Conservation (phyloP, 2,329 filamentous ascomycete species). For the Catunica adiposa region DNA sequence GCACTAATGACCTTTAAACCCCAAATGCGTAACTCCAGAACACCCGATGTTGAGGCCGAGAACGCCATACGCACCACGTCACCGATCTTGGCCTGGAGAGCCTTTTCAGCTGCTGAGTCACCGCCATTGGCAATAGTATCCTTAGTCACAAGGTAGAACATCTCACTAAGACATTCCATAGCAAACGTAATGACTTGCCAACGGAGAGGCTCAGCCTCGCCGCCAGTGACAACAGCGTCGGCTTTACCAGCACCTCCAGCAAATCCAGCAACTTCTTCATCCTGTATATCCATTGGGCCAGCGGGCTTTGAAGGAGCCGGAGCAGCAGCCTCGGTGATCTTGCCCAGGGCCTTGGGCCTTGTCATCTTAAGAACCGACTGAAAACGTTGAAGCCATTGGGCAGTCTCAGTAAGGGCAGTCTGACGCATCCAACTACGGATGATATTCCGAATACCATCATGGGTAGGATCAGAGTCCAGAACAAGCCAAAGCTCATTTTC, state of each 20-base stretch:
- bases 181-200: constrained; percentile 96
- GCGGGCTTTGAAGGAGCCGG: constrained; percentile 24
- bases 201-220: constrained; percentile 65
- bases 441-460: constrained; percentile 70
- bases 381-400: constrained; percentile 74
- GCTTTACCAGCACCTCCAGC: constrained; percentile 39
- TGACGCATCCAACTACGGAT: constrained; percentile 88
- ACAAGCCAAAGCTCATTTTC: constrained; percentile 88
- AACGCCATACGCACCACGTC: constrained; percentile 96
- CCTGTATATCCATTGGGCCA: constrained; percentile 55
- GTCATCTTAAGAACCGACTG: constrained; percentile 84
- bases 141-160: constrained; percentile 63
- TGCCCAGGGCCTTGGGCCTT: constrained; percentile 18
- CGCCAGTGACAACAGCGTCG: constrained; percentile 24
- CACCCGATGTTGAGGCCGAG: constrained; percentile 85
- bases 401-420: constrained; percentile 64
- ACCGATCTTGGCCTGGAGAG: constrained; percentile 66
- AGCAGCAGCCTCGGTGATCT: constrained; percentile 17
- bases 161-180: constrained; percentile 71
- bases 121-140: constrained; percentile 56
- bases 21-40: constrained; percentile 76
- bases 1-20: constrained; percentile 89
- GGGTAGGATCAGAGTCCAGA: constrained; percentile 59
- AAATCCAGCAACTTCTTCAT: constrained; percentile 94
- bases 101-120: constrained; percentile 59